These are phyloP conservation scores for Cladophialophora psammophila DNA, from an alignment of 2,329 filamentous ascomycete species.

Conservation along the genomic window DNA sequence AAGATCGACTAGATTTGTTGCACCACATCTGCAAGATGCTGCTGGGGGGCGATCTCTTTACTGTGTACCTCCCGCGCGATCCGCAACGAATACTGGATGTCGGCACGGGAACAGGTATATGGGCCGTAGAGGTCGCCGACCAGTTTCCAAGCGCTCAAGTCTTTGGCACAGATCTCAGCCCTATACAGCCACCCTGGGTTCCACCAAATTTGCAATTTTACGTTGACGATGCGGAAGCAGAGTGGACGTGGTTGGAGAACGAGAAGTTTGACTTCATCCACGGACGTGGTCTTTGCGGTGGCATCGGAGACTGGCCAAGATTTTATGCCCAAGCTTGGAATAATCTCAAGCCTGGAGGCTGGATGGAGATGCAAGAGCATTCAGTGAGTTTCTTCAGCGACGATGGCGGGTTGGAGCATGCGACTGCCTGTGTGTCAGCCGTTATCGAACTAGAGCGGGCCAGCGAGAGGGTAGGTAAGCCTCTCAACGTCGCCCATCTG, in stretches of 20 bases:
- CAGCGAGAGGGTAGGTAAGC: conserved; percentile 14
- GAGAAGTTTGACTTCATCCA: conserved; percentile 44
- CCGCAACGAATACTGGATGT: conserved; percentile 10
- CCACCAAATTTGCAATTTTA: conserved; percentile 45
- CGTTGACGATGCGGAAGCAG: conserved; percentile 44
- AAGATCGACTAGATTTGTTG: conserved; percentile 7
- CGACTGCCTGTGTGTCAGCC: conserved; percentile 5
- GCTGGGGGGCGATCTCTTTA: conserved; percentile 6
- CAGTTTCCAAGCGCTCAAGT: conserved; percentile 29
- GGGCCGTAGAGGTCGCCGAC: conserved; percentile 12
- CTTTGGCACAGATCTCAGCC: conserved; percentile 50
- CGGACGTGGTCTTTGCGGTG: conserved; percentile 42
- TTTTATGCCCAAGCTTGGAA: conserved; percentile 40
- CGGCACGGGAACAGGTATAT: conserved; percentile 8
- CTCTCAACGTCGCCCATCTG: conserved; percentile 24
- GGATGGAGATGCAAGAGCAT: conserved; percentile 34
- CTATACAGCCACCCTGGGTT: conserved; percentile 45
- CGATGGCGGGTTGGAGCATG: conserved; percentile 13
- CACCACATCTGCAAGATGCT: conserved; percentile 16
- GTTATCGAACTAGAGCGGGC: conserved; percentile 10
- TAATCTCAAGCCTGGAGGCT: conserved; percentile 44
- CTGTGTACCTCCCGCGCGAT: conserved; percentile 4
- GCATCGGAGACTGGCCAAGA: conserved; percentile 39
- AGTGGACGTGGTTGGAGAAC: conserved; percentile 39
- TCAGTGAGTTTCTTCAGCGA: conserved; percentile 15